A percentile compares a stretch with the other conserved stretches of the same genome.
phyloP scores from a whole-genome alignment of 108 stramenopile genomes.

The Fistulifera solaris region DNA sequence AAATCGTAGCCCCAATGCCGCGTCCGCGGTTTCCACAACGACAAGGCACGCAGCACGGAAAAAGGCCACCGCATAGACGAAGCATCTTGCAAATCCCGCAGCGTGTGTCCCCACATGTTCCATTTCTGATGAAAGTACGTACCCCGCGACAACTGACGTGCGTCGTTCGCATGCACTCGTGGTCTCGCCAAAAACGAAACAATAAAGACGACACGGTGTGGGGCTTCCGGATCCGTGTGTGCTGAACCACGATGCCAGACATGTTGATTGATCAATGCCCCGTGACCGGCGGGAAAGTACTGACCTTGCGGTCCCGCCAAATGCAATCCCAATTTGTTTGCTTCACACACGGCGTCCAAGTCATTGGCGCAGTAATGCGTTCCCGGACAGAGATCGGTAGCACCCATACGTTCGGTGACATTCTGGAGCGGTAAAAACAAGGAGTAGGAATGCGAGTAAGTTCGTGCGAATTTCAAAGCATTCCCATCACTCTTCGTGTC shows the following conservation, averaged over 20 bases:
- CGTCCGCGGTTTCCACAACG: conserved; percentile 28
- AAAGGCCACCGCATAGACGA: conserved; percentile 29
- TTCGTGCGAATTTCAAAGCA: conserved; percentile 40
- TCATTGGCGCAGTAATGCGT: conserved; percentile 48
- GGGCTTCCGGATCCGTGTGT: conserved; percentile 16
- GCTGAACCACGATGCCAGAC: conserved; percentile 50
- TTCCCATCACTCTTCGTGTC: conserved; percentile 52
- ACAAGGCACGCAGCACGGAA: conserved; percentile 27
- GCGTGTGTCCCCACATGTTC: conserved; percentile 55
- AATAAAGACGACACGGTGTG: conserved; percentile 47
- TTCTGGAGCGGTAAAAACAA: conserved; percentile 48
- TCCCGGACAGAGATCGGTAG: conserved; percentile 50
- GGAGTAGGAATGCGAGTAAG: conserved; percentile 47
- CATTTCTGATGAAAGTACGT: conserved; percentile 62
- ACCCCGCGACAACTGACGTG: conserved; percentile 41
- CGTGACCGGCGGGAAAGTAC: conserved; percentile 37
- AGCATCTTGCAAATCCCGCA: conserved; percentile 34
- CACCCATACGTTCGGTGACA: conserved; percentile 40
- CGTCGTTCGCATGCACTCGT: conserved; percentile 12
- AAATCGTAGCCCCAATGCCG: conserved; percentile 47
- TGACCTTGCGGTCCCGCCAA: conserved; percentile 11
- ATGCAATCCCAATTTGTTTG: conserved; percentile 18
- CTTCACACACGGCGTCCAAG: conserved; percentile 21
- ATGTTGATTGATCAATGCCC: conserved; percentile 45
- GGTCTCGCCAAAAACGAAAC: conserved; percentile 42